Percentiles rank a stretch among this genome's conserved stretches.
Conservation (phyloP, 768 basidiomycete genomes). For the Tephrocybe sp. region DNA sequence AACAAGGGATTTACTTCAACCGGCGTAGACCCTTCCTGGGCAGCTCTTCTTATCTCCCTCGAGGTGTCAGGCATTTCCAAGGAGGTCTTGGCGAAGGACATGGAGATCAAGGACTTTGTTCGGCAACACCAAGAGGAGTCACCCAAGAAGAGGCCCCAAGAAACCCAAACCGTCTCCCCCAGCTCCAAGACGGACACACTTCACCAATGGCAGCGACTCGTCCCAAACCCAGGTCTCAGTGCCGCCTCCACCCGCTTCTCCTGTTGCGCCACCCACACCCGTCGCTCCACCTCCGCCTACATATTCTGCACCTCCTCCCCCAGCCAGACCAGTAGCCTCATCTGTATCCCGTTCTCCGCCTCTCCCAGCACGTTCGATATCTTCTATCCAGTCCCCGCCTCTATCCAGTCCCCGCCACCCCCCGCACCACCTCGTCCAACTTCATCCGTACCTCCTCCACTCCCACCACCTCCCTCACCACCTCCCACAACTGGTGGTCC, state of each 20-base stretch:
- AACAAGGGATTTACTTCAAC: slow-evolving; percentile 84
- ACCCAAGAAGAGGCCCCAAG: slow-evolving; percentile 38
- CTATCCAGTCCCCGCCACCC: not conserved
- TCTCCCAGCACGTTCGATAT: slow-evolving; percentile 26
- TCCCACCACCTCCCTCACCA: slow-evolving; percentile 22
- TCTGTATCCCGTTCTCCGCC: too few relatives aligned
- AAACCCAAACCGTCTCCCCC: slow-evolving; percentile 50
- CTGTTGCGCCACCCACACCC: too few relatives aligned
- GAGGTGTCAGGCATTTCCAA: slow-evolving; percentile 64
- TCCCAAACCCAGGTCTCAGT: slow-evolving; percentile 37
- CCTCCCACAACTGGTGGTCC: not conserved
- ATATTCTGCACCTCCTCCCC: slow-evolving; percentile 35
- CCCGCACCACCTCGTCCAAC: slow-evolving; percentile 16
- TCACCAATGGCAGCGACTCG: slow-evolving; percentile 33
- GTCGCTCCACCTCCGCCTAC: slow-evolving; percentile 36
- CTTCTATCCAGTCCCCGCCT: not conserved
- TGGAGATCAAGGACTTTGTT: slow-evolving; percentile 85
- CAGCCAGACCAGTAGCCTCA: not conserved
- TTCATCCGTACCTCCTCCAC: slow-evolving; percentile 21
- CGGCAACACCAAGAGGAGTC: slow-evolving; percentile 45
- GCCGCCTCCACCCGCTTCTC: slow-evolving; percentile 22
- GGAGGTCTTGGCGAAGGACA: slow-evolving; percentile 72
- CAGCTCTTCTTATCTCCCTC: slow-evolving; percentile 65
- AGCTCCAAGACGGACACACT: slow-evolving; percentile 43
- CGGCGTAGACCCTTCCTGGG: slow-evolving; percentile 92